Conservation (phyloP, 352 stramenopile species). For the Pythium periplocum region DNA sequence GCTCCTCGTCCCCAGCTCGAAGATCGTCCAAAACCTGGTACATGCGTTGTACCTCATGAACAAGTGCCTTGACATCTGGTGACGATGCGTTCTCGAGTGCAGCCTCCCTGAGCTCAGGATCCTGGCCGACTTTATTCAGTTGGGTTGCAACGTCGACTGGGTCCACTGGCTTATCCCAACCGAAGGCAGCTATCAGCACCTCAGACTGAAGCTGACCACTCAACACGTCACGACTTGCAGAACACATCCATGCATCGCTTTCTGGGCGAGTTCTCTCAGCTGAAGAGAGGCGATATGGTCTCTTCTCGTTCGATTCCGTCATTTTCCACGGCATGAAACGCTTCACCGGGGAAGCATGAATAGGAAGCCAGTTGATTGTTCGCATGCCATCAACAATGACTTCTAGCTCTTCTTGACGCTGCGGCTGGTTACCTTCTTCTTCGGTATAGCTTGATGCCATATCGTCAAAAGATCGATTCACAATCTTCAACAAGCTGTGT, state of each 20-base stretch:
- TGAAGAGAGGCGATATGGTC: conserved; percentile 23
- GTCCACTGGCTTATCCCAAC: conserved; percentile 41
- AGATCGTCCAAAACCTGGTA: conserved; percentile 50
- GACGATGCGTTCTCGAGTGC: not conserved
- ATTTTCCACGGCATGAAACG: conserved; percentile 53
- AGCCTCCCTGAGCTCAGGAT: not conserved
- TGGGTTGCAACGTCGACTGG: conserved; percentile 42
- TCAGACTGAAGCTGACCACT: conserved; percentile 49
- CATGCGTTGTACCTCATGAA: conserved; percentile 47
- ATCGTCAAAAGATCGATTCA: conserved; percentile 74
- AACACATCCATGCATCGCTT: conserved; percentile 68
- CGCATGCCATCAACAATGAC: conserved; percentile 4
- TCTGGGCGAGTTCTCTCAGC: conserved; percentile 34
- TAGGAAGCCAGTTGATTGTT: conserved; percentile 13
- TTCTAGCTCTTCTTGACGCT: conserved; percentile 3
- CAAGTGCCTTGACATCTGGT: conserved; percentile 8
- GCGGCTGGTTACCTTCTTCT: conserved; percentile 5
- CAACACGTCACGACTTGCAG: conserved; percentile 41
- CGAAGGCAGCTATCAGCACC: conserved; percentile 46
- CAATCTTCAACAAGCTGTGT: conserved; percentile 50
- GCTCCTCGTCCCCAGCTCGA: conserved; percentile 22
- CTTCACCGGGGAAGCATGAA: conserved; percentile 8
- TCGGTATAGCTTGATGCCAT: conserved; percentile 24
- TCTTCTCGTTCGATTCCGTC: not conserved
- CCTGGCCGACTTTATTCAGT: conserved; percentile 38